Evolutionary conservation across 768 basidiomycete genomes (phyloP), one percentile per base, ranked within the genome.

Genomic region (Rhodotorula sphaerocarpa): DNA sequence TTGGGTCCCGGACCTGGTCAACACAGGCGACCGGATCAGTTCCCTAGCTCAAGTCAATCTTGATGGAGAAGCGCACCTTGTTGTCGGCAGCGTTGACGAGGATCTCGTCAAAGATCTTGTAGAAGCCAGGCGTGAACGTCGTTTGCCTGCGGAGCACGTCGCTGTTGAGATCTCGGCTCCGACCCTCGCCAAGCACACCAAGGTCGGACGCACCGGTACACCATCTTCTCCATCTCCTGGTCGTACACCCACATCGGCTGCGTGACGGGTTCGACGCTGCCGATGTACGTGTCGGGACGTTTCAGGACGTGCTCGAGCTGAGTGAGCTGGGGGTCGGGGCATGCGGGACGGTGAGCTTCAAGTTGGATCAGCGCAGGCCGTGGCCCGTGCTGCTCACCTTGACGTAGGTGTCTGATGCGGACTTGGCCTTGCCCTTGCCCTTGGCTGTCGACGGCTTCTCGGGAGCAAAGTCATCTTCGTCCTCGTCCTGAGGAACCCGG

Each of bases 21-120:
- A n/a, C n/a, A n/a, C n/a, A n/a, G n/a, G n/a, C n/a, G n/a, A n/a
- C n/a, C n/a, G n/a, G n/a, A n/a, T n/a, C n/a, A n/a, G n/a, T n/a
- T n/a, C n/a, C n/a, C n/a, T n/a, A n/a, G n/a, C n/a, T n/a, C n/a
- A n/a, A n/a, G n/a, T n/a, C n/a, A n/a, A n/a, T n/a, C n/a, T n/a
- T n/a, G n/a, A n/a, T n/a, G n/a, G n/a, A n/a, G n/a, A n/a, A n/a
- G n/a, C 79, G 59, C 66, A 88, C 93, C 85, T 99, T 99, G 78
- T 97, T 95, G 75, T 99, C 95, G 6, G 95, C 95, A 27, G 95
- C 95, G 75, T 99, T 99, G 71, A 99, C 95, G 5, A 99, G 79
- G 72, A 99, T 99, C 78, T 99, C 95, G 72, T 99, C 95, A 20
- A 99, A 86, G 72, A 99, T 99, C 81, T 99, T 99, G 82, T 92